Base-by-base conservation (phyloP, 306 rosid species). In the Corylus americana region DNA sequence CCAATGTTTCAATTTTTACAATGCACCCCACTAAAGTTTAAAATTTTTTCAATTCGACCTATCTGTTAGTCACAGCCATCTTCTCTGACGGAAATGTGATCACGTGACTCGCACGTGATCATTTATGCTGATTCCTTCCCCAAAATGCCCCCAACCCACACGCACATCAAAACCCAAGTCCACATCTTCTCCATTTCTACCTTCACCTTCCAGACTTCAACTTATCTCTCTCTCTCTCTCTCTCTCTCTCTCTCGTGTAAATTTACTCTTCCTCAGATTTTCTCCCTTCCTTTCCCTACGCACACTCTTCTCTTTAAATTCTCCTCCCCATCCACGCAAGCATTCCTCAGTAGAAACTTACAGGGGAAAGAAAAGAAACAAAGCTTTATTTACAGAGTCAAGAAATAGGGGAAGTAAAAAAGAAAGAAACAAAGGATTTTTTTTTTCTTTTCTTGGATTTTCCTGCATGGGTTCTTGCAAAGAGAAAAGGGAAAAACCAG, bases 401-500 rank as follows among this genome's bases (percentile, higher is more conserved):
- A 58, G 29, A 77, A 86, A 67, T 82, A 85, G 79, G 50, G 85
- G n/a, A 63, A 79, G 51, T 9, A 72, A 61, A 63, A 61, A 49
- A 11, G 3, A 22, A 1, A 50, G 45, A 77, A 77, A 57, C 37
- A 27, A 39, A 70, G 54, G 3, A 61, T 74, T 6, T 47, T 78
- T 17, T 49, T 8, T 11, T 44, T 45, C 42, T 3, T 13, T 63
- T 57, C 25, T 4, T 78, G 71, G 75, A 70, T 64, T 77, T 54
- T 78, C 53, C 69, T 4, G 71, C 55, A 93, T 94, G 98, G 92
- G 85, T 86, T 85, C 91, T 83, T 86, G 77, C 69, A 78, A 86
- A 71, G 80, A 86, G 17, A 81, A 83, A 79, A 73, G 78, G 76
- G 42, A 72, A 7, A 47, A 78, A 16, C 47, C 68, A 42, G 22